A percentile compares a stretch with the other conserved stretches of the same genome.
Conservation (phyloP, 2,329 filamentous ascomycete genomes). For the Canariomyces notabilis region DNA sequence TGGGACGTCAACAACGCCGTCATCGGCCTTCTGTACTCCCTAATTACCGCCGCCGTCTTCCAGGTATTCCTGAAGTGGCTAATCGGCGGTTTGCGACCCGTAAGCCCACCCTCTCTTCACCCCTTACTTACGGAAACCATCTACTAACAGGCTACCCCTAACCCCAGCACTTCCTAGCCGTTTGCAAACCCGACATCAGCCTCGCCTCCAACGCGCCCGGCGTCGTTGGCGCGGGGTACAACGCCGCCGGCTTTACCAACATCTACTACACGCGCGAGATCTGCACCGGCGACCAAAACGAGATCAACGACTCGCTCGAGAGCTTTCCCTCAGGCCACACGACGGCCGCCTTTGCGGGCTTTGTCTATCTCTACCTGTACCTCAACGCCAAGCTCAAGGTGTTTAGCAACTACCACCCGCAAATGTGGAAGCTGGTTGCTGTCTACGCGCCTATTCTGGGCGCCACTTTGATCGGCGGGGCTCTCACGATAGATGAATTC, state of each 20-base stretch:
- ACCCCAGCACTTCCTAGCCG: constrained; percentile 67
- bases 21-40: constrained; percentile 63
- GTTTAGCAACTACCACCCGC: constrained; percentile 65
- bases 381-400: constrained; percentile 76
- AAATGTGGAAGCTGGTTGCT: constrained; percentile 64
- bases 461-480: constrained; percentile 62
- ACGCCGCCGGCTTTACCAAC: constrained; percentile 46
- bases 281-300: constrained; percentile 59
- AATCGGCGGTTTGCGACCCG: constrained; percentile 64
- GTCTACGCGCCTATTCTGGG: constrained; percentile 63
- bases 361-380: constrained; percentile 66
- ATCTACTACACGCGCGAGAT: constrained; percentile 67
- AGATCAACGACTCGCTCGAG: constrained; percentile 66
- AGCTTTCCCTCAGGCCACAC: constrained; percentile 71
- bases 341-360: constrained; percentile 67
- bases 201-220: constrained; percentile 37
- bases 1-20: constrained; percentile 68
- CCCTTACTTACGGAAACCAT: too few species aligned
- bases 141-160: too few species aligned
- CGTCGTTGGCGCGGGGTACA: constrained; percentile 42
- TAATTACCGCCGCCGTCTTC: constrained; percentile 68
- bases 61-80: constrained; percentile 74
- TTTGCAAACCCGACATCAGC: constrained; percentile 58
- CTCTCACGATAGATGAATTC: constrained; percentile 66
- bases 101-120: too few species aligned